Conservation (phyloP, 2,329 filamentous ascomycete species). For the Raffaelea arxii region DNA sequence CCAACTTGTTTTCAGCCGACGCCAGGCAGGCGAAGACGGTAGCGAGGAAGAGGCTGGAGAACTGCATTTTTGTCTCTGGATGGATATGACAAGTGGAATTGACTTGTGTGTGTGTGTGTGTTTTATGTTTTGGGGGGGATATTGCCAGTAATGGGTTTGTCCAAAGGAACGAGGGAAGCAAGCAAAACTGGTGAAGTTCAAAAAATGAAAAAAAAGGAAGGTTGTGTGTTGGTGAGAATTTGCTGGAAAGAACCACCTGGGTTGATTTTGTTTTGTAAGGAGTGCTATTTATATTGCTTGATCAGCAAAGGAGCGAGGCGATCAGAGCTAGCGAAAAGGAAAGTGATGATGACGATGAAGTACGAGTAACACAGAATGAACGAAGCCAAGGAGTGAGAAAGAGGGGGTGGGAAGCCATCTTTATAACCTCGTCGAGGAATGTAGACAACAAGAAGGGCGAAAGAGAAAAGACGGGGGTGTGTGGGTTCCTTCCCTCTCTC, state of each 20-base stretch:
- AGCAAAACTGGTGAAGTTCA: not conserved
- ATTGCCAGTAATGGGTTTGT: too few species aligned
- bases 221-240: not conserved
- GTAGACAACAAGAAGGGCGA: not conserved
- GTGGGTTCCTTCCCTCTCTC: not conserved
- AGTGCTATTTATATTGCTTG: too few species aligned
- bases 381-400: not conserved
- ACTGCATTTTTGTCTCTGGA: slow-evolving; percentile 4
- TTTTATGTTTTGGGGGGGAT: not conserved
- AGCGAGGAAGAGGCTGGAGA: slow-evolving; percentile 1
- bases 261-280: too few species aligned
- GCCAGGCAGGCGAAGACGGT: slow-evolving; percentile 22
- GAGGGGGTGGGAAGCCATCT: not conserved
- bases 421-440: not conserved
- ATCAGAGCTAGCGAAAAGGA: too few species aligned
- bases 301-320: too few species aligned
- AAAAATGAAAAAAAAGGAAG: not conserved
- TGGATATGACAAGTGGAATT: not conserved
- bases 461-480: not conserved
- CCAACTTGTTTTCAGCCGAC: slow-evolving; percentile 38
- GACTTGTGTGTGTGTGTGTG: not conserved
- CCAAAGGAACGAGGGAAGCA: too few species aligned
- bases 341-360: not conserved
- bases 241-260: not conserved
- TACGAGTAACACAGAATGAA: not conserved